These are phyloP conservation scores for Ceratonia siliqua DNA, from an alignment of 306 rosid species.

Conservation along the genomic window DNA sequence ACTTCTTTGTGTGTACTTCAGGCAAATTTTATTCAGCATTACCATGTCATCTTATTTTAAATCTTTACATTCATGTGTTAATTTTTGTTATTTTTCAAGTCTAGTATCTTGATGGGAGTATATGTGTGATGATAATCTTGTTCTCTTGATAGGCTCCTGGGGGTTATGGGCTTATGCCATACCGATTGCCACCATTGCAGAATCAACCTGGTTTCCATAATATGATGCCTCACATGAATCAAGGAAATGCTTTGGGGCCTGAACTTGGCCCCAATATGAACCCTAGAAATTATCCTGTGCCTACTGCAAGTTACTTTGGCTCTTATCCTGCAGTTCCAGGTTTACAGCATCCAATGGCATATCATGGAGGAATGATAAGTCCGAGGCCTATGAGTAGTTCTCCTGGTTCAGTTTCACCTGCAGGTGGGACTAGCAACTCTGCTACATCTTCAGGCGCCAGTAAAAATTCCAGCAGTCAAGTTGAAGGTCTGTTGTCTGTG, in stretches of 20 bases:
- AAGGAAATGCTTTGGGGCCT: constrained; percentile 78
- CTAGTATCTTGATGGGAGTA: constrained; percentile 13
- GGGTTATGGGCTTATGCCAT: constrained; percentile 82
- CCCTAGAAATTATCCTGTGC: constrained; percentile 71
- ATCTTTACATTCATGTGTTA: constrained; percentile 2
- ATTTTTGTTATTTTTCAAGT: not conserved
- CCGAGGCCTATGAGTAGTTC: constrained; percentile 70
- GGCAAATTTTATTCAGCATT: constrained; percentile 14
- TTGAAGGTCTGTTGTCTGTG: constrained; percentile 72
- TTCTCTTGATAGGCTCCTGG: constrained; percentile 73
- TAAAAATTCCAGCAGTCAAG: constrained; percentile 74
- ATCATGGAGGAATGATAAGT: constrained; percentile 75
- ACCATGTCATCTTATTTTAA: constrained; percentile 19
- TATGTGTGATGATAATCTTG: constrained; percentile 27
- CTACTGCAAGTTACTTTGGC: constrained; percentile 73
- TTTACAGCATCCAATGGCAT: constrained; percentile 84
- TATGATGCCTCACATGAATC: constrained; percentile 80
- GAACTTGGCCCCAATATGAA: constrained; percentile 69
- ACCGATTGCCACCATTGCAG: constrained; percentile 88
- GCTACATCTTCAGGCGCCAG: constrained; percentile 62
- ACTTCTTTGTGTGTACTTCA: not conserved
- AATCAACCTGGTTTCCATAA: constrained; percentile 89
- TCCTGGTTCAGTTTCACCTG: constrained; percentile 71
- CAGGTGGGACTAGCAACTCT: constrained; percentile 52
- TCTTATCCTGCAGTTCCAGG: constrained; percentile 86